These are phyloP conservation scores for Epichloe sibirici DNA, from an alignment of 2,329 filamentous ascomycete genomes.

Conservation along the genomic window DNA sequence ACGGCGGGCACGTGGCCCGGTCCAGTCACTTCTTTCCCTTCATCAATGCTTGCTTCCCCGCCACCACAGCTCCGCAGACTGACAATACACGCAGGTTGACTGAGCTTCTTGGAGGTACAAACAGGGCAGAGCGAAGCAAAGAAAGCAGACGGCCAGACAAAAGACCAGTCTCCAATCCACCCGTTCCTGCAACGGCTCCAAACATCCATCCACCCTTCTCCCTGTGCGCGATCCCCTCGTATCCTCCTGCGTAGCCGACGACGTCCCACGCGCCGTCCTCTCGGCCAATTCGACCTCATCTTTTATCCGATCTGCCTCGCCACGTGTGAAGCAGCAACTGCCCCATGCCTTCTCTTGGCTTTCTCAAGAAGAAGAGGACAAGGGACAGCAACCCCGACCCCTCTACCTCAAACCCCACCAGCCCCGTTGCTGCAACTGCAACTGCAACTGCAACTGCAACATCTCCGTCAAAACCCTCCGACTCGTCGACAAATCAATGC, in stretches of 20 bases:
- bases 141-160: not conserved
- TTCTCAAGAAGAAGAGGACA: conserved; percentile 97
- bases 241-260: conserved; percentile 1
- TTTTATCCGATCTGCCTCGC: conserved; percentile 1
- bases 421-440: conserved; percentile 41
- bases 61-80: not conserved
- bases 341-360: conserved; percentile 84
- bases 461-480: conserved; percentile 35
- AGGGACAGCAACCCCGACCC: conserved; percentile 72
- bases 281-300: conserved; percentile 1
- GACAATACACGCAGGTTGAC: too few relatives aligned
- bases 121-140: too few relatives aligned
- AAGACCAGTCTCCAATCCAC: not conserved
- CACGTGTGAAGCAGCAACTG: conserved; percentile 8
- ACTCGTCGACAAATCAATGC: conserved; percentile 21
- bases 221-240: not conserved
- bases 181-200: not conserved
- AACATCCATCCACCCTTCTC: not conserved
- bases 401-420: conserved; percentile 53
- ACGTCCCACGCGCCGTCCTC: not conserved
- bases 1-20: too few relatives aligned
- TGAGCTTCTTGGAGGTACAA: too few relatives aligned
- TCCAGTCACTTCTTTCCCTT: too few relatives aligned
- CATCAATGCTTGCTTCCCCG: not conserved
- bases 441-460: conserved; percentile 15